Evolutionary conservation across 495 filamentous ascomycete genomes (phyloP), one percentile per base, ranked within the genome.

Genomic region (Daldinia loculata): DNA sequence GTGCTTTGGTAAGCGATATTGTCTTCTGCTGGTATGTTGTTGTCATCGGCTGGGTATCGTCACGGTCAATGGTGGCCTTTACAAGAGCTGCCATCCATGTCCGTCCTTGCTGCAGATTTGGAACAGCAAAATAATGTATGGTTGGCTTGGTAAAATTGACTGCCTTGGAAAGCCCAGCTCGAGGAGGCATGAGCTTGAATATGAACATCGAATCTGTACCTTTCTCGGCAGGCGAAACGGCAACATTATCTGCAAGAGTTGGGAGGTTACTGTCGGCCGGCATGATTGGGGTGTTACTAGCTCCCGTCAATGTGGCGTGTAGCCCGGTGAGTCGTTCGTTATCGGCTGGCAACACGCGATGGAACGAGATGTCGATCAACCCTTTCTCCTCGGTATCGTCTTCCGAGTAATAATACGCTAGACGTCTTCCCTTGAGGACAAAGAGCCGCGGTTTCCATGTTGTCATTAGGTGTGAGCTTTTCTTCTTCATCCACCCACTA

Each of bases 401-500:
- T 67, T 98, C 94, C 15, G 93, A 91, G 80, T 99, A 99, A 78
- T 95, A 99, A 81, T 99, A 99, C 0, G 94, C 93, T 22, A 99
- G 86, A 14, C 96, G 89, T 67, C 93, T 87, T 50, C 96, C 96
- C 60, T 93, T 92, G 34, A 99, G 84, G 22, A 98, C 91, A 75
- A 99, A 99, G 34, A 98, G 87, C 8, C 96, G 90, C 43, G 92
- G 89, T 76, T 98, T 98, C 96, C 96, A 99, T 1, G 93, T 97
- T 3, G 93, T 91, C 91, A 98, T 96, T 56, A 98, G 82, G 69
- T 95, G 95, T 2, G 93, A 93, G 53, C 93, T 97, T 74, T 94
- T 90, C 86, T 99, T 99, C 84, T 97, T 98, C 96, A 99, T 99
- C 96, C 96, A 99, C 26, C 96, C 96, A 70, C 89, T 93, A 75